Conservation (phyloP, 345 rosid species). For the Salix dunnii region DNA sequence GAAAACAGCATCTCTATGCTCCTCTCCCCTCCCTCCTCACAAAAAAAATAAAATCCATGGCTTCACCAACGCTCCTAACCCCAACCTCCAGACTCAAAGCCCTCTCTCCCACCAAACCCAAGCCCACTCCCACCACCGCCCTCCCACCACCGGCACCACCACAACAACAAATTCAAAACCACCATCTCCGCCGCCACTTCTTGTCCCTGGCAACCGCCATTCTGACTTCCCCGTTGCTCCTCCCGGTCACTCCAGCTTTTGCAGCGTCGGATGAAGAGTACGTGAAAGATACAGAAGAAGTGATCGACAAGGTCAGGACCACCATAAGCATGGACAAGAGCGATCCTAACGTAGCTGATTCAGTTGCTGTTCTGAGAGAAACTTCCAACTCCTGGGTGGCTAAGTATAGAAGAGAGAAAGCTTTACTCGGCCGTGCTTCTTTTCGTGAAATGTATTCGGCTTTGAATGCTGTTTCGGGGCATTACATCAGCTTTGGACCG, state of each 20-base stretch:
- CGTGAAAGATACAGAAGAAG: constrained; percentile 67
- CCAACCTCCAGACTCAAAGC: constrained; percentile 46
- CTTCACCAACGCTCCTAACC: constrained; percentile 63
- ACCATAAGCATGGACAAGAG: constrained; percentile 68
- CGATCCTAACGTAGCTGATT: constrained; percentile 72
- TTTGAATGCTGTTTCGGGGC: constrained; percentile 83
- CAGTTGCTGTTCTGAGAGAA: constrained; percentile 75
- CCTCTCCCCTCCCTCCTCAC: constrained; percentile 4
- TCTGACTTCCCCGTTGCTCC: constrained; percentile 22
- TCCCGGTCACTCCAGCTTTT: constrained; percentile 37
- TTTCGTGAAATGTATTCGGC: constrained; percentile 88
- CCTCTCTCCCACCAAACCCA: constrained; percentile 25
- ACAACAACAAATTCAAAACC: constrained; percentile 20
- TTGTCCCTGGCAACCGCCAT: constrained; percentile 36
- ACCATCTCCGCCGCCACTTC: constrained; percentile 54
- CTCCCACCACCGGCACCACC: neutral
- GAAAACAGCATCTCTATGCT: neutral
- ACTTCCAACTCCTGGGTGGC: constrained; percentile 90
- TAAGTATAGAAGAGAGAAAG: constrained; percentile 87
- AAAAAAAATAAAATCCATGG: constrained; percentile 45
- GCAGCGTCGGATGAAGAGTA: constrained; percentile 69
- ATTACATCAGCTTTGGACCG: constrained; percentile 93
- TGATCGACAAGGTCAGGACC: constrained; percentile 66
- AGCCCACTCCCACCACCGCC: constrained; percentile 5
- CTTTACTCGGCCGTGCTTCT: constrained; percentile 69